A percentile compares a stretch with the other conserved stretches of the same genome.
phyloP scores from a whole-genome alignment of 2,329 filamentous ascomycete genomes.

The Alternaria sp. region DNA sequence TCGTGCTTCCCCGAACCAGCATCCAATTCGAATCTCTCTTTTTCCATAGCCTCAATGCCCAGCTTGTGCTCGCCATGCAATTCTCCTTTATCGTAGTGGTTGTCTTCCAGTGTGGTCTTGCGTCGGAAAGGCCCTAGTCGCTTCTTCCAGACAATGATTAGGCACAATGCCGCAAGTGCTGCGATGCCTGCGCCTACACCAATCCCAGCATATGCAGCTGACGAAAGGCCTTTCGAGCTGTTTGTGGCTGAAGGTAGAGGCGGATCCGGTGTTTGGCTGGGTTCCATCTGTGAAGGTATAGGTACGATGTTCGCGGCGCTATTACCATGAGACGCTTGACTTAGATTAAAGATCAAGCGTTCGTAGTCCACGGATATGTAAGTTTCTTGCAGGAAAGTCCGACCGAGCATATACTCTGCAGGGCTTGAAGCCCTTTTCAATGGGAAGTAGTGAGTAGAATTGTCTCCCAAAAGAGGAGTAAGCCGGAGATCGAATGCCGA shows the following conservation, averaged over 20 bases:
- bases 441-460: too few relatives aligned
- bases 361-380: too few relatives aligned
- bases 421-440: too few relatives aligned
- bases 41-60: neutral
- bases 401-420: too few relatives aligned
- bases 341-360: conserved; percentile 41
- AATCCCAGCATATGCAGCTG: neutral
- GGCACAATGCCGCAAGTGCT: neutral
- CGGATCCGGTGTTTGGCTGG: neutral
- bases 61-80: neutral
- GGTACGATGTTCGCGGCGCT: neutral
- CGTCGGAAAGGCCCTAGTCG: neutral
- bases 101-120: neutral
- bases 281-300: neutral
- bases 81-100: neutral
- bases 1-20: neutral
- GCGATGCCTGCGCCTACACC: neutral
- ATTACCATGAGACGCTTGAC: neutral
- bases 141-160: neutral
- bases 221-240: neutral
- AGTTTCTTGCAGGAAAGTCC: too few relatives aligned
- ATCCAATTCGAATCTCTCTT: neutral
- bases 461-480: too few relatives aligned
- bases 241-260: neutral
- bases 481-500: too few relatives aligned